Percentiles rank a stretch among this genome's conserved stretches.
Conservation (phyloP, 768 basidiomycete genomes). For the Russula compacta region DNA sequence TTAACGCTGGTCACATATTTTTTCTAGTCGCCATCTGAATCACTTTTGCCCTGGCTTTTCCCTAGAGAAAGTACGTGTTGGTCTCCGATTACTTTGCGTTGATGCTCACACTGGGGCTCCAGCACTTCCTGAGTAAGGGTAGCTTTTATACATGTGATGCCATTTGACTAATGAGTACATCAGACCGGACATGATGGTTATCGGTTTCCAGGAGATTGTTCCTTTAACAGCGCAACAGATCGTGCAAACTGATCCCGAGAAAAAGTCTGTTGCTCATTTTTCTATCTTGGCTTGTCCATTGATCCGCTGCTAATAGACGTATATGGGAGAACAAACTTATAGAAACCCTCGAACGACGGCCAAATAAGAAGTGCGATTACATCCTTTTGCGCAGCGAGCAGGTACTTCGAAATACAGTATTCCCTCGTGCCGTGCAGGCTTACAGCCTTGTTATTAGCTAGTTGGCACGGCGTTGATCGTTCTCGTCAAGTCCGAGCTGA, state of each 20-base stretch:
- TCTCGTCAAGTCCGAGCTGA: conserved; percentile 68
- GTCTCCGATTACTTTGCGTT: background rate
- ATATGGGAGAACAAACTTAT: conserved; percentile 81
- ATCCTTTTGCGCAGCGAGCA: conserved; percentile 88
- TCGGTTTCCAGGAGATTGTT: conserved; percentile 97
- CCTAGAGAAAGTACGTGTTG: conserved; percentile 59
- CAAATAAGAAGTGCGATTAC: conserved; percentile 63
- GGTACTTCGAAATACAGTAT: conserved; percentile 32
- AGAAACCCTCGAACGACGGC: conserved; percentile 64
- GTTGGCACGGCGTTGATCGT: conserved; percentile 92
- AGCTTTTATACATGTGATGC: conserved; percentile 13
- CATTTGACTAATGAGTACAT: background rate
- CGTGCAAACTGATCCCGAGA: conserved; percentile 90
- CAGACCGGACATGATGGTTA: conserved; percentile 82
- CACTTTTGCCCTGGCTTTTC: conserved; percentile 84
- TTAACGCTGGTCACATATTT: background rate
- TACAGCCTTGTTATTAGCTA: conserved; percentile 41
- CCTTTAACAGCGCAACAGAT: conserved; percentile 97
- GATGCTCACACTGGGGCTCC: background rate
- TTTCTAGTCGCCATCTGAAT: conserved; percentile 68
- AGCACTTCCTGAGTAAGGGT: conserved; percentile 40
- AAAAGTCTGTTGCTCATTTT: conserved; percentile 45
- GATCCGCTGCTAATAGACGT: conserved; percentile 38
- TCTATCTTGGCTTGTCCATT: background rate
- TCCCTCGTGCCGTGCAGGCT: background rate